phyloP scores from a whole-genome alignment of 495 filamentous ascomycete species.

The Hyphodiscus hymeniophilus region DNA sequence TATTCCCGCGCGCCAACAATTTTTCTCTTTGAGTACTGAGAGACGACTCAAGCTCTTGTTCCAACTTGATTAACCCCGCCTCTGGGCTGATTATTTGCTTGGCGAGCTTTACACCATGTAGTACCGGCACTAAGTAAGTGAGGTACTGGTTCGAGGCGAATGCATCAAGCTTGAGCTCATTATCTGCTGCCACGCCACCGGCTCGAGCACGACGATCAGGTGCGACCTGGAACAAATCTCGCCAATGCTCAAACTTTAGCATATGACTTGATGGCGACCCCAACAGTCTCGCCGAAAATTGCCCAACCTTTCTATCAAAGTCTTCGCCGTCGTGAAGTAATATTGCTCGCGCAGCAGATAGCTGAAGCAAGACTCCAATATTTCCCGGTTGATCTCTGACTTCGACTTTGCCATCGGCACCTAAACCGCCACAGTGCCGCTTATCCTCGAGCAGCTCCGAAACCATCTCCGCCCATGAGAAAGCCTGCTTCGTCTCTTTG shows the following conservation, averaged over 20 bases:
- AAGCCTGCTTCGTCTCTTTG: slow-evolving; percentile 9
- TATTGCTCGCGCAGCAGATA: slow-evolving; percentile 33
- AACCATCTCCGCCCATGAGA: slow-evolving; percentile 36
- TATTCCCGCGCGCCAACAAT: slow-evolving; percentile 1
- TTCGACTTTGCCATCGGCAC: slow-evolving; percentile 13
- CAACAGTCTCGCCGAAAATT: slow-evolving; percentile 31
- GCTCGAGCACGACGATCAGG: too few relatives aligned
- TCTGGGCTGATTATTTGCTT: slow-evolving; percentile 27
- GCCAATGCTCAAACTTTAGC: too few relatives aligned
- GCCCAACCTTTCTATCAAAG: slow-evolving; percentile 25
- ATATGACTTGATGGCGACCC: too few relatives aligned
- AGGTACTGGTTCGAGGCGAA: slow-evolving; percentile 16
- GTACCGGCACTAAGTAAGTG: slow-evolving; percentile 23
- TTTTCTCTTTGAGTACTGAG: not conserved
- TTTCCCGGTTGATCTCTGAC: slow-evolving; percentile 33
- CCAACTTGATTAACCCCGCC: slow-evolving; percentile 21
- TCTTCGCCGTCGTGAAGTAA: slow-evolving; percentile 26
- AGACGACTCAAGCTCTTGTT: slow-evolving; percentile 2
- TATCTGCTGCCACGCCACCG: not conserved
- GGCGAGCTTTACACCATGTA: slow-evolving; percentile 34
- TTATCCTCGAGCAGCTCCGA: slow-evolving; percentile 42
- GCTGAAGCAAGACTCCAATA: slow-evolving; percentile 36
- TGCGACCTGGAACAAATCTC: too few relatives aligned
- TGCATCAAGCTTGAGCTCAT: not conserved
- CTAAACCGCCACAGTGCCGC: slow-evolving; percentile 26